Conservation (phyloP, 2,329 filamentous ascomycete species). For the Rutstroemia sydowiana region DNA sequence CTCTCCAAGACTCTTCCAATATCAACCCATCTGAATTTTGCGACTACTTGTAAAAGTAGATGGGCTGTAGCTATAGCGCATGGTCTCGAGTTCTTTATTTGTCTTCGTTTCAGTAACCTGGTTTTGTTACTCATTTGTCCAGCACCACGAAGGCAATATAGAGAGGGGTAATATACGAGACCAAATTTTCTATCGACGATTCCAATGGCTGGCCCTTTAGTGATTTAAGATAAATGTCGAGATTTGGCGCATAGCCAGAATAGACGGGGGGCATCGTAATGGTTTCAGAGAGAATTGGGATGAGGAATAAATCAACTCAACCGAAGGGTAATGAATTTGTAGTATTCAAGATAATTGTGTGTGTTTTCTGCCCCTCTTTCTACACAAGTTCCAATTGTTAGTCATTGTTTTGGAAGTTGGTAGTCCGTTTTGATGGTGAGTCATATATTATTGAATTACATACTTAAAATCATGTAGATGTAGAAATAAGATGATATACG, state of each 20-base stretch:
- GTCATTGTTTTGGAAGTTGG: too few species aligned
- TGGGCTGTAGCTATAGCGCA: constrained; percentile 89
- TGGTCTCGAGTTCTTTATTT: constrained; percentile 79
- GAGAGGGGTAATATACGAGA: constrained; percentile 49
- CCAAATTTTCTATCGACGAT: constrained; percentile 73
- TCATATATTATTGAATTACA: too few species aligned
- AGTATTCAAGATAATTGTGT: too few species aligned
- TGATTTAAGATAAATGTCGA: constrained; percentile 72
- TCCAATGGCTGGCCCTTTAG: constrained; percentile 71
- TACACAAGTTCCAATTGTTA: too few species aligned
- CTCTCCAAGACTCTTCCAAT: constrained; percentile 72
- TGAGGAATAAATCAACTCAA: background rate
- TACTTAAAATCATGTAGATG: too few species aligned
- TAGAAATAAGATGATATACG: too few species aligned
- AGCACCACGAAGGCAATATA: background rate
- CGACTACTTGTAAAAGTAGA: constrained; percentile 79
- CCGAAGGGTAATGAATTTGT: too few species aligned
- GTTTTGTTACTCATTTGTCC: constrained; percentile 11
- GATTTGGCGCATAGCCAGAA: constrained; percentile 55
- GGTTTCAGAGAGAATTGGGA: background rate
- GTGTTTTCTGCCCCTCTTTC: too few species aligned
- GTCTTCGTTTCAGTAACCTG: constrained; percentile 77
- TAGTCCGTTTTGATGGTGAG: too few species aligned
- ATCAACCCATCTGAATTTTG: constrained; percentile 69
- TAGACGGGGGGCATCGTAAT: constrained; percentile 1